Evolutionary conservation across 2,329 filamentous ascomycete genomes (phyloP), one percentile per base, ranked within the genome.

Genomic region (Apiospora aurea): DNA sequence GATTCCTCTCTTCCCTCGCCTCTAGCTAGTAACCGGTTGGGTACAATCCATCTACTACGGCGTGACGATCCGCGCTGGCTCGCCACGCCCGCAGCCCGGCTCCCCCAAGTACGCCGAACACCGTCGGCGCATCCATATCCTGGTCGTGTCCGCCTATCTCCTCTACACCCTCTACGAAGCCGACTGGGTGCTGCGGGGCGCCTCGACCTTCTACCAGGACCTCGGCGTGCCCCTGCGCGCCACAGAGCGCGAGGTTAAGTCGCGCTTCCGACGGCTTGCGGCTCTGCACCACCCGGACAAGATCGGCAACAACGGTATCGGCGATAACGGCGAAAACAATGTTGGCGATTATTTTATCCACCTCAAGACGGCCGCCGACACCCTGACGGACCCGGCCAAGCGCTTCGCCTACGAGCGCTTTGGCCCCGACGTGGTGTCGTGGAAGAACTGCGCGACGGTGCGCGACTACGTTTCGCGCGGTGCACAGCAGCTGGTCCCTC

Each of bases 161-260:
- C 83, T 92, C 75, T 98, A 97, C 86, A 97, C 95, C 67, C 90
- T 98, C 78, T 96, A 95, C 84, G 96, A 98, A 84, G 93, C 94
- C 78, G 94, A 97, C 86, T 91, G 93, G 84, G 91, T 94, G 74
- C 87, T 97, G 41, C 92, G 90, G 74, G 85, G 87, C 64, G 85
- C 87, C 1, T 91, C 92, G 24, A 91, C 94, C 81, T 97, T 93
- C 84, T 98, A 98, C 84, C 86, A 89, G 67, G 88, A 92, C 74
- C 89, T 99, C 0, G 90, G 90, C 47, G 88, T 98, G 0, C 85
- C 91, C 16, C 86, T 92, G 49, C 82, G 88, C 71, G 92, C 93
- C 14, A 87, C 89, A 70, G 94, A 97, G 70, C 89, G 89, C 77
- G 91, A 92, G 16, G 89, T 99, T 80, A 96, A 97, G 83, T 92